Evolutionary conservation across 768 basidiomycete genomes (phyloP).

Genomic region (Suillus sp.): DNA sequence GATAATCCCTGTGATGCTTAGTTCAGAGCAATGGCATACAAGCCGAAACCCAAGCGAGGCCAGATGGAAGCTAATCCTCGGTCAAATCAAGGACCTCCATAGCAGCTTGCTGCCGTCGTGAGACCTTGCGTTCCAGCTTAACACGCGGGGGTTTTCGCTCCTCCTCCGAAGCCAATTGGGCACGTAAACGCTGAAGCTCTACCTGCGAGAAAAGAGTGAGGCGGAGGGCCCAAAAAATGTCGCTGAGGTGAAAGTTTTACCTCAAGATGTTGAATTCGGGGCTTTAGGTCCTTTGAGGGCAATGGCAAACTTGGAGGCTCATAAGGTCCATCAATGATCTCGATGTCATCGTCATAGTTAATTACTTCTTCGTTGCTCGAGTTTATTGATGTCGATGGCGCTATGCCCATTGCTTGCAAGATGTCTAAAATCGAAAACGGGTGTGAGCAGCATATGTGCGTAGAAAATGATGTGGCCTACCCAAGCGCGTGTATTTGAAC

Average conservation of each 20-base stretch:
- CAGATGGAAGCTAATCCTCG: neutral
- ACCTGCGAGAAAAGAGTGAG: conserved; percentile 10
- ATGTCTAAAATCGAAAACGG: conserved; percentile 14
- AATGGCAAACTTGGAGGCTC: neutral
- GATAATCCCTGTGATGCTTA: neutral
- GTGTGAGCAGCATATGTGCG: neutral
- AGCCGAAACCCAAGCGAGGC: neutral
- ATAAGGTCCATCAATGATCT: neutral
- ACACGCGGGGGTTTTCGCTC: conserved; percentile 22
- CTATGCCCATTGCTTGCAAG: conserved; percentile 25
- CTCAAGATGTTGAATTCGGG: neutral
- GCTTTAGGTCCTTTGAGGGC: neutral
- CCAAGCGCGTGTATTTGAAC: conserved; percentile 24
- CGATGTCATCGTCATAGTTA: neutral
- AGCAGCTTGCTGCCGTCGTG: neutral
- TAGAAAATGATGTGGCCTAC: conserved; percentile 12
- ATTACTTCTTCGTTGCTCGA: conserved; percentile 7
- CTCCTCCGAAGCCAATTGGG: conserved; percentile 8
- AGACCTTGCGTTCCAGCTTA: conserved; percentile 13
- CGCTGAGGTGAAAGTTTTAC: neutral
- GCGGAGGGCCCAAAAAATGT: neutral
- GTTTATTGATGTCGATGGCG: conserved; percentile 6
- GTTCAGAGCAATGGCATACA: neutral
- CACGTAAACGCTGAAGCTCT: conserved; percentile 24
- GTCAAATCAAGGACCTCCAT: neutral